A percentile compares a stretch with the other conserved stretches of the same genome.
Conservation (phyloP, 306 rosid genomes). For the Pueraria montana region DNA sequence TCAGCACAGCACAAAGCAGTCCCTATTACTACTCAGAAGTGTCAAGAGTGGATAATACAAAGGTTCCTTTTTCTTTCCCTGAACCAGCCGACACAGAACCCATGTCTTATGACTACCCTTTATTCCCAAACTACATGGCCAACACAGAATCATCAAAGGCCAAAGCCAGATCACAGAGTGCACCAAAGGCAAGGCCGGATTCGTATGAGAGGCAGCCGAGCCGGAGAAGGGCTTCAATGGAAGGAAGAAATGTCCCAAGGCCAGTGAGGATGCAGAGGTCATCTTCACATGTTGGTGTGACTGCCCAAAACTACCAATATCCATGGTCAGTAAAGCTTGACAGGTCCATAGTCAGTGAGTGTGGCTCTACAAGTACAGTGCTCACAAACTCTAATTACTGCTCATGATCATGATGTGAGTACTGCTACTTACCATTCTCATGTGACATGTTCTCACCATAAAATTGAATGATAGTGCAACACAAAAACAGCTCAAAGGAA, state of each 20-base stretch:
- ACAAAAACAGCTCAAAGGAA: background rate
- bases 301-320: constrained; percentile 71
- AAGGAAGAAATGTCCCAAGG: constrained; percentile 85
- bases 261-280: constrained; percentile 91
- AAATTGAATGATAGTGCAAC: background rate
- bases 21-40: constrained; percentile 73
- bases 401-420: constrained; percentile 74
- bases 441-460: background rate
- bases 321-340: constrained; percentile 92
- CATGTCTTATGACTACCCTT: constrained; percentile 65
- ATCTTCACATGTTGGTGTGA: constrained; percentile 80
- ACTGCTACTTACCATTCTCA: constrained; percentile 28
- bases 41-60: constrained; percentile 62
- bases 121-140: constrained; percentile 92
- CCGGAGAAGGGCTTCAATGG: constrained; percentile 71
- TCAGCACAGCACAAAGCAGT: constrained; percentile 72
- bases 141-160: constrained; percentile 95
- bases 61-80: constrained; percentile 68
- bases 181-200: constrained; percentile 89
- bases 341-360: constrained; percentile 76
- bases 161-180: constrained; percentile 88
- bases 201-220: constrained; percentile 76
- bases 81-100: constrained; percentile 65
- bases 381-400: constrained; percentile 72
- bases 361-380: constrained; percentile 82